These are phyloP conservation scores for Nepenthes mirabilis DNA, from an alignment of 148 eudicot species.

Conservation along the genomic window DNA sequence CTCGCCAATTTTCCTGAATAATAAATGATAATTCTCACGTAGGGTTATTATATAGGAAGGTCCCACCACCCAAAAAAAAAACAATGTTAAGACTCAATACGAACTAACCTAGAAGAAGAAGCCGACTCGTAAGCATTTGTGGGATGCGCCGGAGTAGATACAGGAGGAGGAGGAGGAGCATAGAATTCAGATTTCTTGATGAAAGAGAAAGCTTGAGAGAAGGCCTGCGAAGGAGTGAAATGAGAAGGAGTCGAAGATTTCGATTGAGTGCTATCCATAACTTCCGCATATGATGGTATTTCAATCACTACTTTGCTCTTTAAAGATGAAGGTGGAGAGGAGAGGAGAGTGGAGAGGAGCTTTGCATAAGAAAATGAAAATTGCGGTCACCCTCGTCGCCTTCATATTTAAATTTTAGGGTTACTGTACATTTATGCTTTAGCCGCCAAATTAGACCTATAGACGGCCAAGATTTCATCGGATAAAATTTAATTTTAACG, in stretches of 20 bases:
- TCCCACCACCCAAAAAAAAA: neutral
- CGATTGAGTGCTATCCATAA: conserved; percentile 31
- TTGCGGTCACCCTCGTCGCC: no score
- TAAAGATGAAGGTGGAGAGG: no score
- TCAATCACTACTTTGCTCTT: conserved; percentile 28
- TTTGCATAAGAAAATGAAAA: no score
- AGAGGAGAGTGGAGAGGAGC: no score
- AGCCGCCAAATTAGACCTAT: no score
- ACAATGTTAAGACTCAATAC: neutral
- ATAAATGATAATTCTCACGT: neutral
- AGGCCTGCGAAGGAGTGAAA: conserved; percentile 59
- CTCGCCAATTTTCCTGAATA: conserved; percentile 13
- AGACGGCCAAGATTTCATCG: no score
- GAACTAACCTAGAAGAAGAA: conserved; percentile 27
- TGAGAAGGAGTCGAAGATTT: conserved; percentile 35
- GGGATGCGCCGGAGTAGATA: conserved; percentile 10
- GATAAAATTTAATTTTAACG: no score
- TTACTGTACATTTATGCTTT: no score
- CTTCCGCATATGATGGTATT: conserved; percentile 68
- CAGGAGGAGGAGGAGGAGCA: conserved; percentile 39
- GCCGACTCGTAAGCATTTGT: conserved; percentile 6
- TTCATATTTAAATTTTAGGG: no score
- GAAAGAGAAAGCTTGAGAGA: conserved; percentile 69
- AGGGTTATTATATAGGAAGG: no score
- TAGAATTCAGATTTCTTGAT: conserved; percentile 73